Base-by-base conservation (phyloP, 352 stramenopile species). In the Phytopythium helicoides region DNA sequence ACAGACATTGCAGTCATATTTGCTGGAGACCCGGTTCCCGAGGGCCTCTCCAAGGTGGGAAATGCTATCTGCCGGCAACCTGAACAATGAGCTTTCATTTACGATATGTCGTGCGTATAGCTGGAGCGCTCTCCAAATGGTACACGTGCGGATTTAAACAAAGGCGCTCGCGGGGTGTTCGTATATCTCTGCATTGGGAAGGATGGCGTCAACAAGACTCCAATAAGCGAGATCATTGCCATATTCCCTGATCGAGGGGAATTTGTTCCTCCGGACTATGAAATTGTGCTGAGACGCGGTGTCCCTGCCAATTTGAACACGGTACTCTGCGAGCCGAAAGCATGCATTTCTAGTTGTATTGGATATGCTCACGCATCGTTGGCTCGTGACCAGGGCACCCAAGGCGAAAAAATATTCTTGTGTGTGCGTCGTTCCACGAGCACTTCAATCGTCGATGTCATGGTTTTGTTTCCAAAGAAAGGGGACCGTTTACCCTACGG, bases 401-500 rank as follows among this genome's bases (percentile, higher is more conserved):
- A 89, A 81, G 81, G 82, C 9, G 82, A 93, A 47, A 88, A 85
- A 39, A 86, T 93, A 15, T 88, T 78, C 42, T 41, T 95, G 39
- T 93, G 81, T 61, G 85, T 79, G 37, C 91, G 88, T 39, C 68
- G 85, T 19, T 93, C 81, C 3, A 41, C 63, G 18, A 80, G 54
- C 26, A 86, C 79, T 7, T 69, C 70, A 2, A 82, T 95, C 26
- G 63, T 77, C 19, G 82, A 92, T 45, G 64, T 92, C 23, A 63
- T 75, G 8, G 68, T 93, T 22, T 40, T 95, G 15, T 93, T 91
- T 18, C 81, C 85, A 2, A 81, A 78, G 36, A 95, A 95, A 56
- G 84, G 81, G n/a, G 85, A 93, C 35, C 89, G 76, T 21, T 60
- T 89, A 25, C 83, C 82, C 6, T 95, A 92, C 39, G 80, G 82